Base-by-base conservation (phyloP, 2,329 filamentous ascomycete species). In the Fusarium oxysporum region DNA sequence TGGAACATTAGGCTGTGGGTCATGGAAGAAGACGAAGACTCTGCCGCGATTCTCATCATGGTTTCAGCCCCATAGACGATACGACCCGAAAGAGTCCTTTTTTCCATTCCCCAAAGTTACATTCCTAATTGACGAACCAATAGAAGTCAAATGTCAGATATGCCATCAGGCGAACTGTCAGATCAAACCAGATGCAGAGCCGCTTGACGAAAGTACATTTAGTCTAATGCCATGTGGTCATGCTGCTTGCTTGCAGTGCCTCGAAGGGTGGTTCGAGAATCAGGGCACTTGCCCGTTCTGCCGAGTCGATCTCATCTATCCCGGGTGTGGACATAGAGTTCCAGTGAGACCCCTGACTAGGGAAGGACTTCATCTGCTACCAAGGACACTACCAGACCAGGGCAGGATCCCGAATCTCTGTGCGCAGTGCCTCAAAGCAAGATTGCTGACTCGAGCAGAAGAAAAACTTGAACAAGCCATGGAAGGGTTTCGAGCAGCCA, bases 141-240 rank as follows among this genome's bases (percentile, higher is more conserved):
- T 40, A 14, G 56, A 62, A 32, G 50, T 79, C 13, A 32, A 71
- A 43, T 81, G 77, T 44, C 72, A 76, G 61, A 78, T 80, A 41
- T 81, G 79, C 55, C 70, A 64, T 32, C 68, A 74, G 35, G 70
- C 62, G 16, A 60, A 54, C 35, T 70, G 74, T 32, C 30, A 67
- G 47, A 70, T 80, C 47, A 68, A 59, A n/a, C 30, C 69, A n/a
- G 71, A 71, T 23, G 23, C 50, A 45, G 51, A 71, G 53, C 60
- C 55, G 41, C 40, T 48, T 33, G 62, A 61, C 25, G 62, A 77
- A 37, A 68, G 62, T 14, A 73, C 71, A 2, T 77, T 81, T 3
- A 67, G 72, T 6, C 79, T 83, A 3, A 65, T 83, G 30, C 80
- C 83, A 1, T 83, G 82, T 43, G 82, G 81, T 0, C 83, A 85